Percentiles rank a stretch among this genome's conserved stretches.
These are phyloP conservation scores for Mycogone perniciosa DNA, from an alignment of 2,329 filamentous ascomycete genomes.

Conservation along the genomic window DNA sequence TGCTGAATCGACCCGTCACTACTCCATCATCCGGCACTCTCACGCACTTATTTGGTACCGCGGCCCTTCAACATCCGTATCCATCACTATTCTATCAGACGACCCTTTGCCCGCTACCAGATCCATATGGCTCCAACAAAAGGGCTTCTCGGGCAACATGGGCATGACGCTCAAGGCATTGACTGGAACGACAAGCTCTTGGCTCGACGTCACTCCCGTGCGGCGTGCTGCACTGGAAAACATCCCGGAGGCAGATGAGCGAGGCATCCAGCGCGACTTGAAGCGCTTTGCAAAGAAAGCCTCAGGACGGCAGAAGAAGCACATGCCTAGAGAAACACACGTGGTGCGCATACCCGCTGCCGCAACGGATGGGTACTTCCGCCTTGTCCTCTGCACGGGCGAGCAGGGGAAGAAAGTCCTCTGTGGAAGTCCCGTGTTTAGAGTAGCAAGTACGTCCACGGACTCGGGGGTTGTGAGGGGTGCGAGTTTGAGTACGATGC, in stretches of 20 bases:
- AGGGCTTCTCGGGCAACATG: constrained; percentile 61
- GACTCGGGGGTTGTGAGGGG: constrained; percentile 57
- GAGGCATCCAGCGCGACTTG: constrained; percentile 63
- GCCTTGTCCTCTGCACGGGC: constrained; percentile 55
- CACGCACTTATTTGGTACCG: constrained; percentile 59
- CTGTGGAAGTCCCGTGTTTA: constrained; percentile 61
- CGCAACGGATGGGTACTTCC: constrained; percentile 61
- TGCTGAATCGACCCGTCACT: constrained; percentile 58
- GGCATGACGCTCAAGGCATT: constrained; percentile 62
- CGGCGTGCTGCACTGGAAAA: constrained; percentile 40
- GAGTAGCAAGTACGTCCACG: constrained; percentile 59
- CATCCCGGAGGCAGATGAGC: constrained; percentile 51
- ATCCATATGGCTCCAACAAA: constrained; percentile 61
- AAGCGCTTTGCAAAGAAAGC: constrained; percentile 55
- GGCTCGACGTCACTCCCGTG: constrained; percentile 63
- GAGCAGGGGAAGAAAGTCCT: constrained; percentile 43
- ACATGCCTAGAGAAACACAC: constrained; percentile 55
- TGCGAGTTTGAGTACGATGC: constrained; percentile 57
- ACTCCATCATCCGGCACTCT: constrained; percentile 61
- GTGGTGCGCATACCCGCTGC: constrained; percentile 58
- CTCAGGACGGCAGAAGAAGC: constrained; percentile 37
- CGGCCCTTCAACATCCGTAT: constrained; percentile 56
- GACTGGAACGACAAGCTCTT: constrained; percentile 50
- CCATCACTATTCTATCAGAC: constrained; percentile 59
- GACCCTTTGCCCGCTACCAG: constrained; percentile 49